Percentiles rank a stretch among this genome's conserved stretches.
These are phyloP conservation scores for Penicillium sp. DNA, from an alignment of 2,329 filamentous ascomycete genomes.

Conservation along the genomic window DNA sequence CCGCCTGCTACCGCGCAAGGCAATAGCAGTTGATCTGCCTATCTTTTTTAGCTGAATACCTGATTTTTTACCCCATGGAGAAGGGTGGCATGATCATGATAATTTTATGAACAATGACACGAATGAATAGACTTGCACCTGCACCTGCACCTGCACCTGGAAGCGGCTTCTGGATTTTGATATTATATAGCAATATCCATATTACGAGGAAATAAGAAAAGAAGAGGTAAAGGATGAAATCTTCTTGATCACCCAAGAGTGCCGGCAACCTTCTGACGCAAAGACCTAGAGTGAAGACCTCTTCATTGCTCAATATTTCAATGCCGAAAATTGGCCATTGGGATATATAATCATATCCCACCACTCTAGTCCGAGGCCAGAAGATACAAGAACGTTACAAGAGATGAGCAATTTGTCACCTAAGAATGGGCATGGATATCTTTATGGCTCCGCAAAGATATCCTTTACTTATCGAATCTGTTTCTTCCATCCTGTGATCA, in stretches of 20 bases:
- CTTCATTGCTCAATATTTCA: too few relatives aligned
- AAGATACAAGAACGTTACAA: too few relatives aligned
- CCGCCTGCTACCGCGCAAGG: constrained; percentile 28
- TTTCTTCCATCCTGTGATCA: background rate
- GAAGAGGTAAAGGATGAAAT: too few relatives aligned
- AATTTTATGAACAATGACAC: constrained; percentile 29
- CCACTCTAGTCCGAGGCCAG: too few relatives aligned
- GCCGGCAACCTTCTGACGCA: too few relatives aligned
- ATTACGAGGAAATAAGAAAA: background rate
- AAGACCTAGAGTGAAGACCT: too few relatives aligned
- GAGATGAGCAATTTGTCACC: too few relatives aligned
- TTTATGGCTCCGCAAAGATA: too few relatives aligned
- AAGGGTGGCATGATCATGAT: constrained; percentile 10
- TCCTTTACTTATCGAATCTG: too few relatives aligned
- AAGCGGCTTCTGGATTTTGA: constrained; percentile 16
- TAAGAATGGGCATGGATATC: too few relatives aligned
- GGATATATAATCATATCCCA: too few relatives aligned
- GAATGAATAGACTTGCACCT: constrained; percentile 25
- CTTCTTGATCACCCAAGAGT: background rate
- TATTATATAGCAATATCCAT: background rate
- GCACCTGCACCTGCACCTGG: constrained; percentile 14
- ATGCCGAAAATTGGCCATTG: too few relatives aligned
- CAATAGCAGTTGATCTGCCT: constrained; percentile 23
- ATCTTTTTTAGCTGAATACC: background rate
- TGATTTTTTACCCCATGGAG: background rate